Conservation (phyloP, 306 rosid genomes). For the Dryas alaskensis region DNA sequence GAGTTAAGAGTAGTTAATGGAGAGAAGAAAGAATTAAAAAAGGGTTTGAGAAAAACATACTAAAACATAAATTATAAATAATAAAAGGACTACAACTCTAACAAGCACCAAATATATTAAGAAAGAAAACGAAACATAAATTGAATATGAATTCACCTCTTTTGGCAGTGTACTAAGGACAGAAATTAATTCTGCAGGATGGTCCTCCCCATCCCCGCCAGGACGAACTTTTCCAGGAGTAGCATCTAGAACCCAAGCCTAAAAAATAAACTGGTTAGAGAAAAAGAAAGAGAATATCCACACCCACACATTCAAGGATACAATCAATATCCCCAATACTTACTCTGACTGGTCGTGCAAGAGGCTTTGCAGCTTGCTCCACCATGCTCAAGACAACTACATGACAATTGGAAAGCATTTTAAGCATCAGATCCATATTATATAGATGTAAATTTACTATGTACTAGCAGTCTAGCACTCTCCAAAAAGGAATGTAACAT, state of each 20-base stretch:
- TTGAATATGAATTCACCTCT: conserved; percentile 49
- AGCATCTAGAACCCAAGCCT: conserved; percentile 96
- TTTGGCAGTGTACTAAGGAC: conserved; percentile 63
- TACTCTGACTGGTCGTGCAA: conserved; percentile 91
- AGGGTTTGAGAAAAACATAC: neutral
- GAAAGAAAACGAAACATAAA: conserved; percentile 20
- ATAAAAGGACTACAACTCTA: neutral
- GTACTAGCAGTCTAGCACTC: conserved; percentile 12
- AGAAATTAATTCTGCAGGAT: conserved; percentile 85
- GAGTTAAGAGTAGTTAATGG: neutral
- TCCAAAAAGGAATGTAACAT: neutral
- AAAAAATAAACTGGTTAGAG: conserved; percentile 7
- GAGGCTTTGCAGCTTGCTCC: conserved; percentile 98
- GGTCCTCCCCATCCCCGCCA: conserved; percentile 96
- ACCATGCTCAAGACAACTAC: conserved; percentile 93
- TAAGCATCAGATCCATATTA: conserved; percentile 23
- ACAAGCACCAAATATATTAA: neutral
- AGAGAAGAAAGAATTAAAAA: neutral
- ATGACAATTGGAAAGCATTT: conserved; percentile 25
- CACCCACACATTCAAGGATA: neutral
- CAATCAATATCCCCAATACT: conserved; percentile 1
- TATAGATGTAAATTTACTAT: neutral
- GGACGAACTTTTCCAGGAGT: conserved; percentile 88
- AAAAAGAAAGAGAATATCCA: neutral
- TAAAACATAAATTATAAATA: neutral